phyloP scores from a whole-genome alignment of 2,329 filamentous ascomycete genomes.

The Nemania diffusa region DNA sequence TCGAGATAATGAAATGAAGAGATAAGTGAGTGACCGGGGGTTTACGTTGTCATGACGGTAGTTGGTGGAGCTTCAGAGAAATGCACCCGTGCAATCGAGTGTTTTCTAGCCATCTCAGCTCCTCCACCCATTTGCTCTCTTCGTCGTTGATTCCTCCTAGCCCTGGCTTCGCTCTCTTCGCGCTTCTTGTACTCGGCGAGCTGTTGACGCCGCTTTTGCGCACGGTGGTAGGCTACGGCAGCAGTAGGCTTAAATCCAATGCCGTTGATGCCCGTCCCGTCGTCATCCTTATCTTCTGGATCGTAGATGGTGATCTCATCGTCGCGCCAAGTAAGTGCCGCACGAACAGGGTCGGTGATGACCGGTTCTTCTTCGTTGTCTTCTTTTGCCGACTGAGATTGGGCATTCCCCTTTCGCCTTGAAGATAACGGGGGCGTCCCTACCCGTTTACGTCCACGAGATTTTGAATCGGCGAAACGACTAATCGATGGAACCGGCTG shows the following conservation, averaged over 20 bases:
- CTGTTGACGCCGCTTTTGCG: conserved; percentile 68
- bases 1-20: background rate
- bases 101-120: conserved; percentile 41
- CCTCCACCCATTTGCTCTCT: conserved; percentile 50
- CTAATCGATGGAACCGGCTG: conserved; percentile 54
- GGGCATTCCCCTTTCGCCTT: conserved; percentile 38
- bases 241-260: conserved; percentile 74
- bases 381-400: conserved; percentile 43
- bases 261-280: conserved; percentile 74
- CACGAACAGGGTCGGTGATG: conserved; percentile 65
- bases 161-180: conserved; percentile 69
- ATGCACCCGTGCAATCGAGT: conserved; percentile 47
- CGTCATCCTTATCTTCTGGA: conserved; percentile 72
- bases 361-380: conserved; percentile 49
- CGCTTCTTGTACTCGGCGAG: conserved; percentile 70
- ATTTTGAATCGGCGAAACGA: conserved; percentile 53
- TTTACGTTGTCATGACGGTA: conserved; percentile 46
- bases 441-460: conserved; percentile 46
- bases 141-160: conserved; percentile 63
- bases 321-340: conserved; percentile 73
- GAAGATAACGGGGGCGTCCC: conserved; percentile 46
- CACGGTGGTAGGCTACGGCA: conserved; percentile 67
- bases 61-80: conserved; percentile 49
- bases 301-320: conserved; percentile 75
- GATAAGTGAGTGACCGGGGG: background rate